Conservation (phyloP, 1,284 basidiomycete genomes). For the Melanopsichium pennsylvanicum region DNA sequence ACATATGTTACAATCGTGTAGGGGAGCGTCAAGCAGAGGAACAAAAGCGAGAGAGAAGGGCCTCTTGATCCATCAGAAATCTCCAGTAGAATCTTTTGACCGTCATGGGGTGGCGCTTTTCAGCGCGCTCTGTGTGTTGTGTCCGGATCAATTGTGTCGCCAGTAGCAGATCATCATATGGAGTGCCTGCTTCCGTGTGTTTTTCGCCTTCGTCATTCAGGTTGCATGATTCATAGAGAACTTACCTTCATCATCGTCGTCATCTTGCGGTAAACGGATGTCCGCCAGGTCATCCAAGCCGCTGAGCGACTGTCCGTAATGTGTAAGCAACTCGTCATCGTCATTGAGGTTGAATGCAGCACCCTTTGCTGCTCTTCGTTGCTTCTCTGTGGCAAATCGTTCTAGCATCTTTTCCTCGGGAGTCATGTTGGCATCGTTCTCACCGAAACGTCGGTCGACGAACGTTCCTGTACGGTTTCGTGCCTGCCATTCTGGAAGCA, state of each 20-base stretch:
- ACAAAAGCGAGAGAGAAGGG: neutral
- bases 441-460: conserved; percentile 93
- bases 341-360: conserved; percentile 87
- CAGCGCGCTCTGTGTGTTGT: conserved; percentile 43
- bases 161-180: conserved; percentile 54
- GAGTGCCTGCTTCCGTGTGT: neutral
- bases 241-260: conserved; percentile 60
- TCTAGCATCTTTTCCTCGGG: conserved; percentile 97
- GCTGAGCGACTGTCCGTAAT: conserved; percentile 87
- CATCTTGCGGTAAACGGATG: conserved; percentile 64
- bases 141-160: conserved; percentile 54
- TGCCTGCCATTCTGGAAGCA: conserved; percentile 81
- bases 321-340: conserved; percentile 73
- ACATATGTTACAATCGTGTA: neutral
- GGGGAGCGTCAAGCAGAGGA: neutral
- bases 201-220: neutral
- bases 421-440: conserved; percentile 87
- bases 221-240: conserved; percentile 5
- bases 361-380: conserved; percentile 72
- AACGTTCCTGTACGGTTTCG: conserved; percentile 86
- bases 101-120: conserved; percentile 51
- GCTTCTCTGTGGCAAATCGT: conserved; percentile 84
- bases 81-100: conserved; percentile 65
- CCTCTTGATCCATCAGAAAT: conserved; percentile 54
- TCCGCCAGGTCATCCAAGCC: conserved; percentile 87